Evolutionary conservation across 1,284 basidiomycete species (phyloP).

Genomic region (Caloboletus firmus): DNA sequence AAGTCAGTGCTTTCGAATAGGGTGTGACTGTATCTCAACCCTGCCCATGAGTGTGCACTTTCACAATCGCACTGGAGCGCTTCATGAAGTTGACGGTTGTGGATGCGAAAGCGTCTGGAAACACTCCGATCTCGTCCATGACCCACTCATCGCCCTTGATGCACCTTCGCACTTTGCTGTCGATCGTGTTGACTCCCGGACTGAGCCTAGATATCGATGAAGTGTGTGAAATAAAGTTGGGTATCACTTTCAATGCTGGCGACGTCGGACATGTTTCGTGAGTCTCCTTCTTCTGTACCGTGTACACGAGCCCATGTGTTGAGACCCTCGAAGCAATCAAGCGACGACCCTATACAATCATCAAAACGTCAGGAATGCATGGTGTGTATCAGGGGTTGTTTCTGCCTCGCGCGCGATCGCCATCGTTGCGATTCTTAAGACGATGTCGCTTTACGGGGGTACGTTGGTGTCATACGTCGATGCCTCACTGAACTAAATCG

Average conservation of each 20-base stretch:
- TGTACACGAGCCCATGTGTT: neutral
- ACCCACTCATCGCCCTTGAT: conserved; percentile 44
- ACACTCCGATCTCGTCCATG: conserved; percentile 32
- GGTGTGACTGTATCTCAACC: neutral
- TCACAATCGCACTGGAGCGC: conserved; percentile 47
- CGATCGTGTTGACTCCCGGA: conserved; percentile 51
- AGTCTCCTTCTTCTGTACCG: conserved; percentile 12
- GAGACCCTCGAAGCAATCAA: conserved; percentile 18
- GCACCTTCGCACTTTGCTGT: conserved; percentile 47
- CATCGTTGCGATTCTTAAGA: conserved; percentile 66
- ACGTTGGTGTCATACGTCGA: neutral
- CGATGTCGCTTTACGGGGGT: conserved; percentile 75
- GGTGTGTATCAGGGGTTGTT: conserved; percentile 68
- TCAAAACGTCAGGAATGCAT: conserved; percentile 45
- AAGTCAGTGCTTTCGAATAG: conserved; percentile 1
- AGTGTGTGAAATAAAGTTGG: conserved; percentile 56
- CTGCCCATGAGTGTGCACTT: conserved; percentile 40
- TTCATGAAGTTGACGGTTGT: conserved; percentile 48
- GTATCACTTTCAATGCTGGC: conserved; percentile 37
- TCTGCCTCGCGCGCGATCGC: conserved; percentile 71
- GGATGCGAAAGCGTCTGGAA: conserved; percentile 50
- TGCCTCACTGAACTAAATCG: neutral
- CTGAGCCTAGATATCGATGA: conserved; percentile 61
- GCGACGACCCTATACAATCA: conserved; percentile 46
- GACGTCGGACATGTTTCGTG: conserved; percentile 55